phyloP scores from a whole-genome alignment of 2,329 filamentous ascomycete species.

The Trichoderma atrobrunneum region DNA sequence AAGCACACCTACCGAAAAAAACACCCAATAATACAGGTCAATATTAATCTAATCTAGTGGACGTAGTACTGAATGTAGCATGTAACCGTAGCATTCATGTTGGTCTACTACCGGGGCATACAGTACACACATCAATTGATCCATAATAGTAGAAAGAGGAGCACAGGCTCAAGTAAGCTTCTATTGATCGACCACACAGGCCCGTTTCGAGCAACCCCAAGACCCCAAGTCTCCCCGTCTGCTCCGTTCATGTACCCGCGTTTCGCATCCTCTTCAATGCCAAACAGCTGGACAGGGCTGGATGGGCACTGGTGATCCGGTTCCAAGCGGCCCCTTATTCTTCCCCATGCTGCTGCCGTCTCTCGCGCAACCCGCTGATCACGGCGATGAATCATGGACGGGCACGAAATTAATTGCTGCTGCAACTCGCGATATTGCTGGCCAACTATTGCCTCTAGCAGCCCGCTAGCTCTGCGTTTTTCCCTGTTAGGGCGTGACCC shows the following conservation, averaged over 20 bases:
- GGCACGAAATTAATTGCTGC: neutral
- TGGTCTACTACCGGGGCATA: neutral
- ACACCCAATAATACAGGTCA: neutral
- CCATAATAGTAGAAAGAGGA: neutral
- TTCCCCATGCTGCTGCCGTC: neutral
- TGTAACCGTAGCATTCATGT: neutral
- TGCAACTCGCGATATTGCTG: constrained; percentile 8
- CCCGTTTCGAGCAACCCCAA: neutral
- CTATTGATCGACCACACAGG: neutral
- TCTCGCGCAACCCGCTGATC: neutral
- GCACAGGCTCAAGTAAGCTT: neutral
- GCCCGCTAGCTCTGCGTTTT: neutral
- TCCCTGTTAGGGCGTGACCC: neutral
- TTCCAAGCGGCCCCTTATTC: constrained; percentile 6
- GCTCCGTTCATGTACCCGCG: neutral
- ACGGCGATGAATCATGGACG: constrained; percentile 6
- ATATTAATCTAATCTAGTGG: neutral
- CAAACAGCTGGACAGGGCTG: neutral
- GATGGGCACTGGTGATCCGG: neutral
- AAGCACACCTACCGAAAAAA: neutral
- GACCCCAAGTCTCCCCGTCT: neutral
- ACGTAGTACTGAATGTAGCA: neutral
- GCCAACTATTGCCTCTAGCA: constrained; percentile 15
- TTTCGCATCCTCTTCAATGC: neutral
- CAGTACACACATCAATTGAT: neutral